A percentile compares a stretch with the other conserved stretches of the same genome.
Conservation (phyloP, 441 rosid species). For the Euphorbia schlechtendalii region DNA sequence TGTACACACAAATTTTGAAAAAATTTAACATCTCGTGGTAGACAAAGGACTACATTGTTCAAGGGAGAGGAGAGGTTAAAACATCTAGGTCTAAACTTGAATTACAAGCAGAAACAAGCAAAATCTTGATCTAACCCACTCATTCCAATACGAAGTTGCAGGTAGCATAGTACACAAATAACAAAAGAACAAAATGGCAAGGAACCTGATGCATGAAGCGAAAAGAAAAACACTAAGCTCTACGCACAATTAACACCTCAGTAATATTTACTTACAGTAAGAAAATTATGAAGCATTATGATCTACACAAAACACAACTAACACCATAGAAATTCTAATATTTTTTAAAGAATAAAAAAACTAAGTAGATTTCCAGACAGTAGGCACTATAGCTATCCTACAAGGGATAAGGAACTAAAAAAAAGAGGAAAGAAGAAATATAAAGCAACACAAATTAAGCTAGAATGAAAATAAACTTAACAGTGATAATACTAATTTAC, state of each 20-base stretch:
- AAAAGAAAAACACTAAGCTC: background rate
- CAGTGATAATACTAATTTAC: too few species aligned
- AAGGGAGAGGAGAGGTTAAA: background rate
- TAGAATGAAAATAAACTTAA: too few species aligned
- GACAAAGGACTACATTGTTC: background rate
- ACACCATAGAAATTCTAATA: too few species aligned
- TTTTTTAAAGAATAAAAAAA: too few species aligned
- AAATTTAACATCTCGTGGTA: background rate
- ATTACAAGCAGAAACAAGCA: background rate
- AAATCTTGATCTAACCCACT: background rate
- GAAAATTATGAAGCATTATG: too few species aligned
- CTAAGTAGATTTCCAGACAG: too few species aligned
- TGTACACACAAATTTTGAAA: too few species aligned
- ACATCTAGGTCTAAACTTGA: background rate
- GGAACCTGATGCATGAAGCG: background rate
- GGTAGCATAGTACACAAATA: background rate
- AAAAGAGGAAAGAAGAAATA: too few species aligned
- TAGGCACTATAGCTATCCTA: too few species aligned
- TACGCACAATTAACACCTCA: background rate
- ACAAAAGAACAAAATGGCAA: background rate
- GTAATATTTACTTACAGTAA: background rate
- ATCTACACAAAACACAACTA: too few species aligned
- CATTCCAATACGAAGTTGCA: background rate
- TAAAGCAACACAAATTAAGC: too few species aligned
- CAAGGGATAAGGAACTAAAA: too few species aligned